Base-by-base conservation (phyloP, 192 early-diverging fungal species). In the Jimgerdemannia flammicorona region DNA sequence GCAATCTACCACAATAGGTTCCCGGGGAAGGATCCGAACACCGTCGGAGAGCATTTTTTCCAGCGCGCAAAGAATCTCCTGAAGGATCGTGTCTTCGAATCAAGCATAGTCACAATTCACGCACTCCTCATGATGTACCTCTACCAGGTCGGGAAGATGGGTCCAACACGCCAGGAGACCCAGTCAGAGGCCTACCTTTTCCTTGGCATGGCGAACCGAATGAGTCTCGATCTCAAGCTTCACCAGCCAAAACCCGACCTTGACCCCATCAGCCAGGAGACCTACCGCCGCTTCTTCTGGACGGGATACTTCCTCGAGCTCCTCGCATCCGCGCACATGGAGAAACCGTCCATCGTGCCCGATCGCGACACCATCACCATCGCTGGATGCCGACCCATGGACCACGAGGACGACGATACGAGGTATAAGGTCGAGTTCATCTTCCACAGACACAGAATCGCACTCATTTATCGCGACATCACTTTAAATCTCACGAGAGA, bases 381-480 rank as follows among this genome's bases (percentile, higher is more conserved):
- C 8, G 59, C 54, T 0, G 43, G 64, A 19, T 73, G 70, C 0
- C 66, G n/a, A 9, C 43, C 73, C 3, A 54, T 79, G 65, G 72
- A 66, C 4, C 72, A 76, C 29, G 81, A 82, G 70, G 29, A 43
- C 3, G 80, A 76, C 4, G 81, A 82, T 4, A 67, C 66, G 39
- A 67, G 74, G 0, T 78, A 78, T n/a, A 74, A 77, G 29, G 81
- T 78, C 3, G 81, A 82, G 76, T 82, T 79, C 66, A 76, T 70
- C 14, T 67, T 76, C 40, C 66, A 82, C 72, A 71, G 81, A 0
- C 78, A 79, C 20, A 64, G 77, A 54, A 72, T 82, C 68, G 78
- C 44, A 6, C 74, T 75, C 17, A 81, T 81, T 19, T 71, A 81
- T 39, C 80, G 77, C 9, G 59, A 72, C 11, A 78, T 82, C n/a